Conservation (phyloP, 2,329 filamentous ascomycete genomes). For the Ascochyta fabae region DNA sequence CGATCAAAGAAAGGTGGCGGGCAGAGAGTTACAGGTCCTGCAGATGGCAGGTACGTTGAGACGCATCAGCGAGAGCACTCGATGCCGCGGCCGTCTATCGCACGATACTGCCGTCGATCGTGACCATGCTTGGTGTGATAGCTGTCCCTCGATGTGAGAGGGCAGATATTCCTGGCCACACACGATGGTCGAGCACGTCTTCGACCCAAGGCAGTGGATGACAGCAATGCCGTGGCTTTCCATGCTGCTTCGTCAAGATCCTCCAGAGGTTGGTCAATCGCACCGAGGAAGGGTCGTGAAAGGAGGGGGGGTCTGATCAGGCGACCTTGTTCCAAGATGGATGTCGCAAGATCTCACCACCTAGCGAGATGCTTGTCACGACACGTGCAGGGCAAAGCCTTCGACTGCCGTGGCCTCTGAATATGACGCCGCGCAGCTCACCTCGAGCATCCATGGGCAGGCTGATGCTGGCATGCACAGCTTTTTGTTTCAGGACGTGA, state of each 20-base stretch:
- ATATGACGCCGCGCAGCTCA: slow-evolving; percentile 7
- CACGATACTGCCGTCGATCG: slow-evolving; percentile 11
- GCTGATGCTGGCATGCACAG: slow-evolving; percentile 33
- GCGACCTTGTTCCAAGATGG: slow-evolving; percentile 28
- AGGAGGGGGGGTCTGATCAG: slow-evolving; percentile 38
- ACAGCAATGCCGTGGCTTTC: slow-evolving; percentile 19
- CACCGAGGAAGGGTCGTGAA: slow-evolving; percentile 19
- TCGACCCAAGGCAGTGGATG: slow-evolving; percentile 13
- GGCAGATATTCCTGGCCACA: slow-evolving; percentile 9
- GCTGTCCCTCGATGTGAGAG: slow-evolving; percentile 16
- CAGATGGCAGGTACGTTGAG: slow-evolving; percentile 15
- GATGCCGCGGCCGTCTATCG: slow-evolving; percentile 1
- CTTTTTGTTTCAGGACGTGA: slow-evolving; percentile 34
- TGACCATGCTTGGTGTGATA: slow-evolving; percentile 16
- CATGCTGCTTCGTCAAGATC: slow-evolving; percentile 31
- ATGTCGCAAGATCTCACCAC: slow-evolving; percentile 20
- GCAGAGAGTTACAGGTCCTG: slow-evolving; percentile 13
- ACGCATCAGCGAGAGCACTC: neutral
- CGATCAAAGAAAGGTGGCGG: slow-evolving; percentile 12
- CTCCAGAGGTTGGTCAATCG: slow-evolving; percentile 28
- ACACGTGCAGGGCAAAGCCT: slow-evolving; percentile 21
- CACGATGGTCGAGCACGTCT: slow-evolving; percentile 16
- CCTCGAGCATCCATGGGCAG: slow-evolving; percentile 4
- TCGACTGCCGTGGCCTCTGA: slow-evolving; percentile 11
- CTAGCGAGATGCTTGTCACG: slow-evolving; percentile 15